phyloP scores from a whole-genome alignment of 2,329 filamentous ascomycete species.

The Lachnellula subtilissima region DNA sequence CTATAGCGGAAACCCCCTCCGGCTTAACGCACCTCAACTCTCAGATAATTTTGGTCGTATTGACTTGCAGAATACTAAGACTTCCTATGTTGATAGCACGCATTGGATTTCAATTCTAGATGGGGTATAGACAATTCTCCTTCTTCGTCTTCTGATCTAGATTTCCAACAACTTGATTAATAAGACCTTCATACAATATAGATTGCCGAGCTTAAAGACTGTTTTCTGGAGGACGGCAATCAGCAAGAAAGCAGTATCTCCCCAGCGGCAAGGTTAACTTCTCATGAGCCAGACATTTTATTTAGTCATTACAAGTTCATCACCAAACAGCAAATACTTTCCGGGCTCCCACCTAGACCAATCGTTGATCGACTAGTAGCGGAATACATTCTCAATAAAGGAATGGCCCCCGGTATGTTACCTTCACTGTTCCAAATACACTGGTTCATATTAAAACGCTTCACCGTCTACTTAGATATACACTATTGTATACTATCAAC shows the following conservation, averaged over 20 bases:
- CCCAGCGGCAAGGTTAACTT: background rate
- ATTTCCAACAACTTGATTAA: background rate
- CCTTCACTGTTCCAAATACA: background rate
- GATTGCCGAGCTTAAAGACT: background rate
- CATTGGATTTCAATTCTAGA: background rate
- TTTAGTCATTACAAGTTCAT: background rate
- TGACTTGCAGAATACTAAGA: background rate
- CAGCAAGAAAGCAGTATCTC: background rate
- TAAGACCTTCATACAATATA: background rate
- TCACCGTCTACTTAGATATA: too few relatives aligned
- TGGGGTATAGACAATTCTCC: background rate
- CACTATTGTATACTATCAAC: too few relatives aligned
- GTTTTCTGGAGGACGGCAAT: background rate
- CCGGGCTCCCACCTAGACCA: conserved; percentile 41
- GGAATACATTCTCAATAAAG: conserved; percentile 47
- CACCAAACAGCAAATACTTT: conserved; percentile 36
- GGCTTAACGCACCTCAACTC: conserved; percentile 19
- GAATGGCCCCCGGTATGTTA: conserved; percentile 45
- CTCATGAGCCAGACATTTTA: background rate
- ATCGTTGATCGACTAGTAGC: conserved; percentile 46
- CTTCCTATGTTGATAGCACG: background rate
- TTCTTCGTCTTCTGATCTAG: background rate
- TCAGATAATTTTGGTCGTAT: background rate
- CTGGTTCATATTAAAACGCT: too few relatives aligned
- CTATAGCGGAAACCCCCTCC: conserved; percentile 18